Evolutionary conservation across 306 rosid genomes (phyloP), one percentile per base, ranked within the genome.

Genomic region (Citrullus amarus): DNA sequence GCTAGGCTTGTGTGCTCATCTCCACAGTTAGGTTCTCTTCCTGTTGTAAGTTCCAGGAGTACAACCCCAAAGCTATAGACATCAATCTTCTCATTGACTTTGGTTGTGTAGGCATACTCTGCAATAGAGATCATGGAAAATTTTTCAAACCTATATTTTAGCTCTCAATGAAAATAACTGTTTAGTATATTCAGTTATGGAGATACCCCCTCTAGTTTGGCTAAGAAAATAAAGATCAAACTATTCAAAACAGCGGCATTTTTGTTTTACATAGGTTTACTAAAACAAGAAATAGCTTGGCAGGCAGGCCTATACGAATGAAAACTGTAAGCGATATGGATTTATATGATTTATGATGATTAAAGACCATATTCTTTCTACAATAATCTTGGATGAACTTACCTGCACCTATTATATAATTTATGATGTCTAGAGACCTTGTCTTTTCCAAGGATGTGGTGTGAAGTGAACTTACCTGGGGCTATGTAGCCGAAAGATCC

Each of bases 401-500:
- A 60, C 67, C 67, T 60, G 38, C 38, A 9, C n/a, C 38, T 60
- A 60, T 60, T 60, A 60, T 30, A 60, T 25, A 32, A 60, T 60
- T 28, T 60, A 11, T 60, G 18, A 60, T 60, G n/a, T 28, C 30
- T 60, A 13, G 30, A 60, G 39, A 4, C 39, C 0, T 39, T 67
- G 73, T 66, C 8, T 41, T 67, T 67, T 20, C 75, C 55, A 68
- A 20, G 75, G 55, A 68, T 56, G 22, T 79, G 68, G 53, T 85
- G 48, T 71, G 59, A 32, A 32, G 36, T 32, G 36, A 50, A 25
- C 43, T 73, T 73, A 95, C 99, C 99, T 54, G 97, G 99, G 67
- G 99, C 93, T 3, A 92, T 87, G 83, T 92, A 95, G 38, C 99
- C 99, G 9, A 87, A 86, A 48, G 99, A 84, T 69, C 99, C 99